phyloP scores from a whole-genome alignment of 176 grass and related monocot species.

The Oropetium thomaeum region DNA sequence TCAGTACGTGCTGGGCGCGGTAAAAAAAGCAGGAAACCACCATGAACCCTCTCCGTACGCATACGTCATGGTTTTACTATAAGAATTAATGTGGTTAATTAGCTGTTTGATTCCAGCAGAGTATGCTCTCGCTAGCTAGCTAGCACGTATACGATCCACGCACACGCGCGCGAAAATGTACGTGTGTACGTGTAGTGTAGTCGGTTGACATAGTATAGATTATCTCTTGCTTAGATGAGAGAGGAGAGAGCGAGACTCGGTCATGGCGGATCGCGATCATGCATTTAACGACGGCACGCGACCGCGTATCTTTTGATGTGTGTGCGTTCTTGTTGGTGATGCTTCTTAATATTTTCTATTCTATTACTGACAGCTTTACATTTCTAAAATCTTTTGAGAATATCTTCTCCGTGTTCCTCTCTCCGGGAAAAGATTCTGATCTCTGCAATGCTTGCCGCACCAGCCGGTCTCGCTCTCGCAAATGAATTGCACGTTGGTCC shows the following conservation, averaged over 20 bases:
- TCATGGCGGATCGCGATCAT: not conserved
- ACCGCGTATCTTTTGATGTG: constrained; percentile 35
- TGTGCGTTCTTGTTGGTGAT: constrained; percentile 16
- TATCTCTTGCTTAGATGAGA: too few relatives aligned
- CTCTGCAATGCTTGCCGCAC: not conserved
- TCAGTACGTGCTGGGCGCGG: too few relatives aligned
- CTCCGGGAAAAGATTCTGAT: constrained; percentile 36
- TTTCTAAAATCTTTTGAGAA: not conserved
- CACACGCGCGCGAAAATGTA: not conserved
- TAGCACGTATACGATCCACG: not conserved
- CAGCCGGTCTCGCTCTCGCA: too few relatives aligned
- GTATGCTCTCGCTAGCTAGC: not conserved
- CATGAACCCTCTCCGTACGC: not conserved
- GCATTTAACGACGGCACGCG: constrained; percentile 19
- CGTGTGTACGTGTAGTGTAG: not conserved
- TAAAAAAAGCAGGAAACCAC: too few relatives aligned
- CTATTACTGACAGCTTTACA: constrained; percentile 21
- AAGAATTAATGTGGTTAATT: not conserved
- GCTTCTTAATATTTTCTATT: constrained; percentile 28
- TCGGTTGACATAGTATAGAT: too few relatives aligned
- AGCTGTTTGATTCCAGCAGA: constrained; percentile 3
- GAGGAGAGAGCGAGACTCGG: too few relatives aligned
- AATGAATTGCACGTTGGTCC: constrained; percentile 3
- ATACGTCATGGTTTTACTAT: not conserved
- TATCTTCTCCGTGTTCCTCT: constrained; percentile 8